phyloP scores from a whole-genome alignment of 768 basidiomycete species.

The Lenzites betulinus region DNA sequence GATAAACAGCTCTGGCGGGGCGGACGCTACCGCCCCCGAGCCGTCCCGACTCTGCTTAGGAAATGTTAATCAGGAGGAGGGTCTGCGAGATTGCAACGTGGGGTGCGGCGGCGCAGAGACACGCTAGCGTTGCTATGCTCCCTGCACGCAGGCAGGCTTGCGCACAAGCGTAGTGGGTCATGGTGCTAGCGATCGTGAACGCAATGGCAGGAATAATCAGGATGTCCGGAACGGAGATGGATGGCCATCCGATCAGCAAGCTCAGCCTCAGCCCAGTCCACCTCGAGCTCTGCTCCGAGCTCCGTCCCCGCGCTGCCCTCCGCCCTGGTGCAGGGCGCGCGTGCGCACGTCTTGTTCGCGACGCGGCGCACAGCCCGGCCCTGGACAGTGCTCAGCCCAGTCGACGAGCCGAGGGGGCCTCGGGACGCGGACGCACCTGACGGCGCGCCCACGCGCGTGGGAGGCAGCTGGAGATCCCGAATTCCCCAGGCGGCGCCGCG shows the following conservation, averaged over 20 bases:
- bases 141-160: too few relatives aligned
- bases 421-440: background rate
- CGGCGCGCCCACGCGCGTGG: background rate
- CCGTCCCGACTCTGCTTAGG: background rate
- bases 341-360: background rate
- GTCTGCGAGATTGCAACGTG: background rate
- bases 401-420: background rate
- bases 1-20: slow-evolving; percentile 13
- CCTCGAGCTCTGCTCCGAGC: slow-evolving; percentile 2
- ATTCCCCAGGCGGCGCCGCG: too few relatives aligned
- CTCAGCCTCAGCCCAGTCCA: too few relatives aligned
- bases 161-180: too few relatives aligned
- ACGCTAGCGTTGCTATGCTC: slow-evolving; percentile 10
- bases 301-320: slow-evolving; percentile 10
- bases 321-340: background rate
- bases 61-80: background rate
- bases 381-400: background rate
- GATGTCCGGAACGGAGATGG: slow-evolving; percentile 12
- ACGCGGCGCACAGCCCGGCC: slow-evolving; percentile 18
- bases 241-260: background rate
- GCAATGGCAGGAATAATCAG: too few relatives aligned
- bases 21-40: too few relatives aligned
- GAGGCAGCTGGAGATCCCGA: too few relatives aligned
- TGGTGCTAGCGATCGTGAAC: slow-evolving; percentile 11
- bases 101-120: background rate